Base-by-base conservation (phyloP, 169 alveolate genomes). In the Plasmodium inui region DNA sequence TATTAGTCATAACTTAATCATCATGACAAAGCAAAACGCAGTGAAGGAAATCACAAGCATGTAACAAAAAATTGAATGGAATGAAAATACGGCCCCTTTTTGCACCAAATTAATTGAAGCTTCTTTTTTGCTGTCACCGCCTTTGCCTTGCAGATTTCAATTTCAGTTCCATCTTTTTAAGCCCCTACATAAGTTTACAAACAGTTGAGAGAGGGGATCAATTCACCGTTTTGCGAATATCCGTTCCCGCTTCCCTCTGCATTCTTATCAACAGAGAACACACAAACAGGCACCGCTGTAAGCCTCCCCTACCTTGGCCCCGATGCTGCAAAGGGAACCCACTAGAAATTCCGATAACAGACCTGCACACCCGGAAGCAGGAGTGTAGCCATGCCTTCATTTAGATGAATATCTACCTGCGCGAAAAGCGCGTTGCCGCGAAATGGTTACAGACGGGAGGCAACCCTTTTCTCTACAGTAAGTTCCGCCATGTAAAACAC, bases 361-460 rank as follows among this genome's bases (percentile, higher is more conserved):
- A 4, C 30, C 46, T 81, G 41, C 32, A 26, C 76, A 67, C 76
- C 37, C 37, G 1, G 8, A 19, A 37, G 30, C 37, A 41, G 53
- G 17, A 41, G 19, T 41, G 61, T 57, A 81, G 28, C 46, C n/a
- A 12, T 50, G 8, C 55, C 32, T 26, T 17, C 32, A 14, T 44
- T 81, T 81, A 81, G 61, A 81, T 81, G 86, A 81, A 81, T 81
- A n/a, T 10, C 19, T 7, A 46, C 37, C n/a, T 81, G 22, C 67
- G 28, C 14, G 81, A 86, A 73, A 86, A 74, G 26, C 55, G 46
- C 57, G n/a, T 53, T 86, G 26, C 37, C 72, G 57, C 84, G 50
- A 41, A 86, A 74, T 74, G 70, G 57, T 73, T 17, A 37, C 17
- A 44, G 19, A 28, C 17, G 14, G 39, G 32, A 74, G 30, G 70